Base-by-base conservation (phyloP, 1,284 basidiomycete genomes). In the Puccinia polysora region DNA sequence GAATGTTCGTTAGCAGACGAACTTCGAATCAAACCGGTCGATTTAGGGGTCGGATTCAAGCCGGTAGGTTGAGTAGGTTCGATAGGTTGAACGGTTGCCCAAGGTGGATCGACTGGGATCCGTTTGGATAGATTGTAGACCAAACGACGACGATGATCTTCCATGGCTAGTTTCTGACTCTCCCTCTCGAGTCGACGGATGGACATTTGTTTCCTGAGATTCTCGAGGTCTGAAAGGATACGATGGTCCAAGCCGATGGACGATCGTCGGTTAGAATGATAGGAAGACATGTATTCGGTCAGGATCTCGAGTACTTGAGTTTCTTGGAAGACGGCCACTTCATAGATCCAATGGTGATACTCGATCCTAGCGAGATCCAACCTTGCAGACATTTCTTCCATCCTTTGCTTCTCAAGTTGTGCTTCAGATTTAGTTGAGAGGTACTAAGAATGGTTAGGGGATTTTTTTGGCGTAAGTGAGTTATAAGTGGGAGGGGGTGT, bases 261-360 rank as follows among this genome's bases (percentile, higher is more conserved):
- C 7, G 36, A 67, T 20, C 50, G 36, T 43, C 40, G 18, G 6
- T 12, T 38, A 14, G 50, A 20, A 43, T 67, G 52, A 43, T 67
- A 34, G 40, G 30, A n/a, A 6, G 45, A 8, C 50, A 55, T 38
- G 25, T 67, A 67, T 55, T 56, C 65, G n/a, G 65, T 67, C 14
- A 67, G 38, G 18, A 67, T 43, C 14, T 67, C 50, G 32, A 67
- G 28, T 52, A 67, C 50, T 67, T 67, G 50, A 1, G 34, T 32
- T 53, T 67, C 65, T 28, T 56, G 65, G 32, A 67, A 67, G 36
- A 67, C 50, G 2, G 65, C 65, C 14, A 55, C 36, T 15, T 67
- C 50, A 30, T 67, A 67, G 25, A 67, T 52, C 53, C 49, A 55
- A 56, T 67, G 65, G 23, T 67, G 65, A 55, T 67, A 67, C 30